Percentiles rank a stretch among this genome's conserved stretches.
Conservation (phyloP, 345 rosid species). For the Carallia brachiata region DNA sequence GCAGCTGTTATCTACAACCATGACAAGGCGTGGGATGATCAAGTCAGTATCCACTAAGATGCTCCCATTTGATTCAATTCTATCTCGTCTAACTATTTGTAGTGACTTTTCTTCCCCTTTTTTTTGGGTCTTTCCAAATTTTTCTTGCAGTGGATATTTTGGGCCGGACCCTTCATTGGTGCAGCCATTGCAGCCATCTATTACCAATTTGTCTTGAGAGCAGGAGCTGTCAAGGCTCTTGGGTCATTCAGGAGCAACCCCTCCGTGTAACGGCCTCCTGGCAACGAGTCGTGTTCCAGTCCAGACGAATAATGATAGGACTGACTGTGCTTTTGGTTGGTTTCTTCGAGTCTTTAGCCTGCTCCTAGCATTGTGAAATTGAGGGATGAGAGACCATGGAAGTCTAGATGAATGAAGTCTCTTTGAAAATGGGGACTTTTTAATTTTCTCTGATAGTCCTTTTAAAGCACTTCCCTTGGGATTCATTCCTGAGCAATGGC, state of each 20-base stretch:
- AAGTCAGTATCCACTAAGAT: slow-evolving; percentile 31
- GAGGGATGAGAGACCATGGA: slow-evolving; percentile 12
- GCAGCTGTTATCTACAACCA: slow-evolving; percentile 70
- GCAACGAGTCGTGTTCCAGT: neutral
- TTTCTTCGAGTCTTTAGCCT: neutral
- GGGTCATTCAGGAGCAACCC: slow-evolving; percentile 83
- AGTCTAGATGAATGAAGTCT: slow-evolving; percentile 30
- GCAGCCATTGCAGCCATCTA: slow-evolving; percentile 90
- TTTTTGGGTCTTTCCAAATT: too few relatives aligned
- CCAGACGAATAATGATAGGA: neutral
- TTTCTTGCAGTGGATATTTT: slow-evolving; percentile 71
- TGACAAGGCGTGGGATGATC: slow-evolving; percentile 68
- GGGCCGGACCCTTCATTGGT: slow-evolving; percentile 87
- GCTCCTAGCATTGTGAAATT: neutral
- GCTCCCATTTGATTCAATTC: neutral
- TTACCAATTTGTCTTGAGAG: slow-evolving; percentile 80
- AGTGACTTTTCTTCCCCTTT: neutral
- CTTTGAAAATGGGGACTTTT: slow-evolving; percentile 19
- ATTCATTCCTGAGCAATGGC: slow-evolving; percentile 15
- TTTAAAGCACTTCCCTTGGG: slow-evolving; percentile 22
- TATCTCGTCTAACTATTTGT: neutral
- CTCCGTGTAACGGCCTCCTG: slow-evolving; percentile 27
- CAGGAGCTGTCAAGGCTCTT: slow-evolving; percentile 75
- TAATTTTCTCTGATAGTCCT: neutral
- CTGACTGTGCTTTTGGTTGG: slow-evolving; percentile 13